Base-by-base conservation (phyloP, 768 basidiomycete genomes). In the Termitomyces sp. region DNA sequence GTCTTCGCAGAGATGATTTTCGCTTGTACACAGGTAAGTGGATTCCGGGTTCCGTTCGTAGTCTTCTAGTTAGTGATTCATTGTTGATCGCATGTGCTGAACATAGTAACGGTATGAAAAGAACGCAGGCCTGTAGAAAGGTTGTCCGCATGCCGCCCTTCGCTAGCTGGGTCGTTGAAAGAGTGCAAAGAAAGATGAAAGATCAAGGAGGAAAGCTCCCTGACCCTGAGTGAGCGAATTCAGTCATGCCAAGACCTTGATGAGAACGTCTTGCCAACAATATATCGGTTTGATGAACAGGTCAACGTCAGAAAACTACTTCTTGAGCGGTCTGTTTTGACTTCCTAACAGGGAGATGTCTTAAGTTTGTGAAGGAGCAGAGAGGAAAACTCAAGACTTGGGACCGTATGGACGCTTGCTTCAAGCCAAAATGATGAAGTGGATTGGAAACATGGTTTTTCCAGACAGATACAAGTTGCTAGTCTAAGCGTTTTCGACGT, bases 1-100 rank as follows among this genome's bases (percentile, higher is more conserved):
- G 70, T 43, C 67, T 64, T 51, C 57, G 57, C 26, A 56, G 51
- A 54, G 45, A 28, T 19, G 58, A 41, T 54, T 64, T 63, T 41
- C 47, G 60, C 28, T 62, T 59, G 30, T 71, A 61, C 24, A 78
- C 71, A 21, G 74, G 75, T 8, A 78, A 24, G 60, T 75, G 71
- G 7, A 76, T 50, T 12, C 74, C 73, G 28, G 64, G 58, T 22
- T 65, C 64, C 35, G 71, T 71, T 22, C 69, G 60, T 34, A 43
- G 5, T 54, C 45, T 40, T 14, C 54, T 44, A 32, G 53, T 30
- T 14, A 37, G 40, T 53, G 30, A 10, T 47, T 55, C 57, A 30
- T 50, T 47, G 24, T 28, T 22, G 21, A 34, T 35, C 7, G 54
- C 38, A 37, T 57, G 42, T 21, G 56, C 43, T 17, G 51, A 49